Conservation (phyloP, 2,329 filamentous ascomycete genomes). For the Elsinoe perseae region DNA sequence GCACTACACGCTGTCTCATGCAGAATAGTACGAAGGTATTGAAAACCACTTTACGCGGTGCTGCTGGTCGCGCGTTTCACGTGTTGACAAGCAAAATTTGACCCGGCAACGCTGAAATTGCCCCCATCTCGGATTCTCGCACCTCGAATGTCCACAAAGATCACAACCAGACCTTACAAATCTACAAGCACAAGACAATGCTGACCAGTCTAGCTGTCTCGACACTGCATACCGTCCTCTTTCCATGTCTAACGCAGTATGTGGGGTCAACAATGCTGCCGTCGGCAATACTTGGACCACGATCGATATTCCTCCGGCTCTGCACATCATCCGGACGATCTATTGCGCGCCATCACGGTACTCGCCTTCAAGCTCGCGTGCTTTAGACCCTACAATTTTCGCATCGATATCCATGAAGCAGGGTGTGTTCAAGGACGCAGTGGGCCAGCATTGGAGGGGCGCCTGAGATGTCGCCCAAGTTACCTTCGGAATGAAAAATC, state of each 20-base stretch:
- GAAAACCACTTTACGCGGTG: slow-evolving; percentile 12
- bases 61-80: not conserved
- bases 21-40: not conserved
- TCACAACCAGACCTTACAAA: no score
- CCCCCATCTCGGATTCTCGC: not conserved
- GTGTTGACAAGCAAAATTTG: slow-evolving; percentile 1
- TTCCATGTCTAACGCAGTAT: no score
- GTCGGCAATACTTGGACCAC: no score
- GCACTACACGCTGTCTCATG: not conserved
- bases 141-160: no score
- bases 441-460: not conserved
- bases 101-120: not conserved
- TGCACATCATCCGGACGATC: not conserved
- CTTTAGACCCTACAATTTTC: not conserved
- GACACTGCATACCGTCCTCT: no score
- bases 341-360: not conserved
- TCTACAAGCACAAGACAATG: no score
- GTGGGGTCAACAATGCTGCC: no score
- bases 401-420: no score
- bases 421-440: no score
- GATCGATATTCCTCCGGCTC: not conserved
- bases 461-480: no score
- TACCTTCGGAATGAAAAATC: no score
- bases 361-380: not conserved
- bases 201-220: no score